These are phyloP conservation scores for Pythium oligandrum DNA, from an alignment of 352 stramenopile species.

Conservation along the genomic window DNA sequence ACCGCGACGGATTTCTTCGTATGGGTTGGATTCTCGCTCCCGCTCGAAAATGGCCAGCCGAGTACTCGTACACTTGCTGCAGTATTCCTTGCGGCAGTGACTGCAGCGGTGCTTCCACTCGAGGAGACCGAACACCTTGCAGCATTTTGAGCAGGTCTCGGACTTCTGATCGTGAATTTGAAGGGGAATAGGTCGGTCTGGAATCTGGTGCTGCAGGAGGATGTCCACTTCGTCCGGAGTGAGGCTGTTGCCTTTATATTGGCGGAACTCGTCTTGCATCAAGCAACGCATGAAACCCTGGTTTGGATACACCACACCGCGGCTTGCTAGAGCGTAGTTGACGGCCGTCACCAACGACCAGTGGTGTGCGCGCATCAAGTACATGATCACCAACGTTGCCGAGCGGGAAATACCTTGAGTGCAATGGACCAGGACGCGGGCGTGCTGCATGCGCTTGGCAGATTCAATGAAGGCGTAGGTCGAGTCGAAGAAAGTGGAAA, in stretches of 20 bases:
- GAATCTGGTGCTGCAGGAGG: slow-evolving; percentile 67
- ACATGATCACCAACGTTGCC: slow-evolving; percentile 81
- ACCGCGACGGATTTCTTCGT: slow-evolving; percentile 45
- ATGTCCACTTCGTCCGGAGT: slow-evolving; percentile 61
- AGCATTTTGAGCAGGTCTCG: slow-evolving; percentile 64
- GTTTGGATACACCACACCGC: slow-evolving; percentile 80
- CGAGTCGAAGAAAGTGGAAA: slow-evolving; percentile 60
- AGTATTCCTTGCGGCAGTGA: slow-evolving; percentile 75
- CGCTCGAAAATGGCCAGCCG: slow-evolving; percentile 56
- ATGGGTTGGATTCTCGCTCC: slow-evolving; percentile 37
- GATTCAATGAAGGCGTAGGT: slow-evolving; percentile 76
- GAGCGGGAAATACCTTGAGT: slow-evolving; percentile 83
- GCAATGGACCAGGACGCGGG: slow-evolving; percentile 78
- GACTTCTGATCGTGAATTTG: slow-evolving; percentile 56
- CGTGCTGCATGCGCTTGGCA: slow-evolving; percentile 69
- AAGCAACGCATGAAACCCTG: slow-evolving; percentile 72
- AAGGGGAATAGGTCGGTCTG: slow-evolving; percentile 66
- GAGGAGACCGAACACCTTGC: slow-evolving; percentile 71
- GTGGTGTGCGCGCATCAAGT: slow-evolving; percentile 78
- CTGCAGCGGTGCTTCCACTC: slow-evolving; percentile 85
- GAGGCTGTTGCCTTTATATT: slow-evolving; percentile 80
- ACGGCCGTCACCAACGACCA: slow-evolving; percentile 82
- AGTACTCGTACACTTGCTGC: slow-evolving; percentile 80
- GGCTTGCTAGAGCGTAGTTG: slow-evolving; percentile 74
- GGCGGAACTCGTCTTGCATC: slow-evolving; percentile 68